Conservation (phyloP, 768 basidiomycete genomes). For the Podaxis sp. region DNA sequence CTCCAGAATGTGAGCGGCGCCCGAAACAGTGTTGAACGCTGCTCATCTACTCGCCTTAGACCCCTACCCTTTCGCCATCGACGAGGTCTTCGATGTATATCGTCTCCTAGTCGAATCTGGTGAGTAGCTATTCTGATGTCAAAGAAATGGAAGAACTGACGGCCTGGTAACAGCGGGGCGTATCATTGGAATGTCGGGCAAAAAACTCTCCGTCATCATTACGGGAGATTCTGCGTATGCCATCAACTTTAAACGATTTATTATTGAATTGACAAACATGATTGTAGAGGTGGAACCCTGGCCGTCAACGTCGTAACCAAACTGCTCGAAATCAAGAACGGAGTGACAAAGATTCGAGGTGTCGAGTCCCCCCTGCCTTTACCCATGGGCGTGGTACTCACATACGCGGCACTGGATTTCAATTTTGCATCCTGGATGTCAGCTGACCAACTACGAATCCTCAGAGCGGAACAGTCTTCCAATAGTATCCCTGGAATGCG, state of each 20-base stretch:
- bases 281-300: slow-evolving; percentile 77
- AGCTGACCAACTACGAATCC: slow-evolving; percentile 72
- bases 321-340: slow-evolving; percentile 64
- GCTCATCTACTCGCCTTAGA: slow-evolving; percentile 41
- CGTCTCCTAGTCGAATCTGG: slow-evolving; percentile 71
- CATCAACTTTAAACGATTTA: not conserved
- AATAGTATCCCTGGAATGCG: slow-evolving; percentile 71
- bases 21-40: not conserved
- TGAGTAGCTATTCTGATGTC: slow-evolving; percentile 20
- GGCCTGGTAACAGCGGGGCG: slow-evolving; percentile 44
- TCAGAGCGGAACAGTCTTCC: slow-evolving; percentile 85
- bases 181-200: slow-evolving; percentile 86
- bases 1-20: slow-evolving; percentile 77
- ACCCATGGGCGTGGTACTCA: slow-evolving; percentile 81
- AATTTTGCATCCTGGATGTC: slow-evolving; percentile 99
- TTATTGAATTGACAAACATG: not conserved
- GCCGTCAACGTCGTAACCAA: slow-evolving; percentile 82
- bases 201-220: slow-evolving; percentile 69
- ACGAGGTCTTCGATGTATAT: slow-evolving; percentile 93
- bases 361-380: slow-evolving; percentile 45
- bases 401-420: slow-evolving; percentile 92
- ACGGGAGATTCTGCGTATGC: slow-evolving; percentile 97
- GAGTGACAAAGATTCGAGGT: slow-evolving; percentile 26
- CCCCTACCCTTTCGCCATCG: slow-evolving; percentile 95
- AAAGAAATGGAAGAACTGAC: not conserved